Evolutionary conservation across 192 early-diverging fungal genomes (phyloP).

Genomic region (Coemansia sp.): DNA sequence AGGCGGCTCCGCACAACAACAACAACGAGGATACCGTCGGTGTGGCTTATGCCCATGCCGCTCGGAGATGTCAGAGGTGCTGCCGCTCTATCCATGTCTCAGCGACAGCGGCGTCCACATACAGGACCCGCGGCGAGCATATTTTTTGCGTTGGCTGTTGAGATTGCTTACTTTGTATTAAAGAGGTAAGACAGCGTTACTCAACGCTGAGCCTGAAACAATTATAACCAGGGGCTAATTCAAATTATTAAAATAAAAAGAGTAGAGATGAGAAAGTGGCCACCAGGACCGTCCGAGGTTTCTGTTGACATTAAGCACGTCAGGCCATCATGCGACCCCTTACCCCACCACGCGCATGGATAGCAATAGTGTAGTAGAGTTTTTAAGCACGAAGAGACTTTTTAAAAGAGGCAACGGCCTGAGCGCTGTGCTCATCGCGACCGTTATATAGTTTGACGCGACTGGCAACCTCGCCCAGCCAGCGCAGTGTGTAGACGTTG

Average conservation of each 20-base stretch:
- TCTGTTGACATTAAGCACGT: background rate
- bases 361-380: background rate
- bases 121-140: background rate
- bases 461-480: constrained; percentile 72
- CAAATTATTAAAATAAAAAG: background rate
- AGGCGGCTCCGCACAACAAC: background rate
- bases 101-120: background rate
- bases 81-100: background rate
- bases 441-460: constrained; percentile 46
- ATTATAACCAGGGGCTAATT: background rate
- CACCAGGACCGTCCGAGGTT: background rate
- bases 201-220: background rate
- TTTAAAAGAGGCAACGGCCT: constrained; percentile 5
- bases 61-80: background rate
- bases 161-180: background rate
- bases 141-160: background rate
- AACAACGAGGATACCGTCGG: background rate
- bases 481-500: constrained; percentile 73
- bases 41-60: background rate
- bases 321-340: background rate
- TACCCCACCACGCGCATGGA: background rate
- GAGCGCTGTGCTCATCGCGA: constrained; percentile 27
- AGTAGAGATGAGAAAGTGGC: background rate
- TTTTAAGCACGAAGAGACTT: background rate
- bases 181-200: background rate